Evolutionary conservation across 768 basidiomycete genomes (phyloP), one percentile per base, ranked within the genome.

Genomic region (Harrya chromipes): DNA sequence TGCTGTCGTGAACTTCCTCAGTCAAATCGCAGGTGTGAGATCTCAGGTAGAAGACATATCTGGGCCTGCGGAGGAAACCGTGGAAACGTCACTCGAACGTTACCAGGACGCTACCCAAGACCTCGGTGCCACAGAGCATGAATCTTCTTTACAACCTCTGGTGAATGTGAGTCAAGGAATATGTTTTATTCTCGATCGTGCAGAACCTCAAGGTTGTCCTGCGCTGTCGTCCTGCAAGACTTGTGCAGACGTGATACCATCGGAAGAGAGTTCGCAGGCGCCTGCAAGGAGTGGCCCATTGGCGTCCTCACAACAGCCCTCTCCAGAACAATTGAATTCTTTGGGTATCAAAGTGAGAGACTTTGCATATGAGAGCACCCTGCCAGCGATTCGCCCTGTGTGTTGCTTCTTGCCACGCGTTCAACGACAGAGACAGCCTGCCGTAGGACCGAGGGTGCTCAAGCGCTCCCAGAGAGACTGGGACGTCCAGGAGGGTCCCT

Each of bases 351-450:
- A 66, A 67, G 72, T 78, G 44, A 71, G 75, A 60, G 77, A 88
- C 68, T 87, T 83, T 73, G 84, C 80, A 14, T 84, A 82, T 69
- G 83, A 86, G 65, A 83, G 74, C 67, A 81, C 70, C 23, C 69
- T 87, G 40, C 83, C 85, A 2, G 81, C 82, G 9, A 74, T 88
- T 35, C 71, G 69, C 26, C 73, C 82, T 2, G 76, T 80, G 14
- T 33, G 14, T 14, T 33, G 33, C 33, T 33, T 4, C 33, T 14
- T 33, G 21, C 74, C 72, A 16, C 73, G 73, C 17, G 61, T 69
- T 12, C 73, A 72, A 1, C 74, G 75, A 19, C 82, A 80, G 60
- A 66, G 76, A 17, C 80, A 77, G 55, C 78, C 78, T 33, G 6
- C 33, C 16, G 33, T 16, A 50, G 58, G 67, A 44, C 52, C 68